These are phyloP conservation scores for Yarrowia deformans DNA, from an alignment of 805 yeast genomes.

Conservation along the genomic window DNA sequence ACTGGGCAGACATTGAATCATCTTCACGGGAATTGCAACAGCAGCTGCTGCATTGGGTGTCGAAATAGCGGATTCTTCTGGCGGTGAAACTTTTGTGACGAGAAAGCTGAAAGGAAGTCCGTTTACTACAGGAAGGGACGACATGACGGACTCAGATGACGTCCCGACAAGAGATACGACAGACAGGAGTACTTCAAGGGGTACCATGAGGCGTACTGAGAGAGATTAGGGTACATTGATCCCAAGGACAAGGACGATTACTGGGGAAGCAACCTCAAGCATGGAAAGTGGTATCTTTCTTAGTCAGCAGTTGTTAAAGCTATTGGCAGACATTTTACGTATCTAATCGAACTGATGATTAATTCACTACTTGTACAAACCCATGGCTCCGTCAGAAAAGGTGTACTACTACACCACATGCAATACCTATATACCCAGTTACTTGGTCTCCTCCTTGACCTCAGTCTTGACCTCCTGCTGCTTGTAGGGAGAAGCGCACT, in stretches of 20 bases:
- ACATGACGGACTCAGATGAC: not conserved
- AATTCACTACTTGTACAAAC: no score
- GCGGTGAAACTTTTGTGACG: no score
- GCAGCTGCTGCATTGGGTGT: no score
- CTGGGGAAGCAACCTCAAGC: not conserved
- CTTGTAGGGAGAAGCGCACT: conserved; percentile 84
- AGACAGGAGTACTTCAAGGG: conserved; percentile 4
- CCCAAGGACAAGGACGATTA: conserved; percentile 2
- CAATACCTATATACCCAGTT: conserved; percentile 17
- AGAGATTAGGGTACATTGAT: not conserved
- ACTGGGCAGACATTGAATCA: no score
- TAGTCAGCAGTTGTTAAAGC: no score
- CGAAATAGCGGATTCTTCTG: no score
- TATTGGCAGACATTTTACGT: no score
- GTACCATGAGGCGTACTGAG: not conserved
- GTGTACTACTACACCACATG: conserved; percentile 3
- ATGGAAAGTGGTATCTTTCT: not conserved
- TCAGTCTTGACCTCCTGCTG: conserved; percentile 1
- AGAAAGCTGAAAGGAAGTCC: no score
- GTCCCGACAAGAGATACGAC: not conserved
- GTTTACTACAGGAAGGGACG: not conserved
- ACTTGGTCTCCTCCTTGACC: not conserved
- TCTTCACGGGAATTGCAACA: no score
- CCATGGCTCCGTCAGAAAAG: not conserved
- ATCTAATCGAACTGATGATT: no score